Evolutionary conservation across 306 rosid genomes (phyloP), one percentile per base, ranked within the genome.

Genomic region (Corylus heterophylla): DNA sequence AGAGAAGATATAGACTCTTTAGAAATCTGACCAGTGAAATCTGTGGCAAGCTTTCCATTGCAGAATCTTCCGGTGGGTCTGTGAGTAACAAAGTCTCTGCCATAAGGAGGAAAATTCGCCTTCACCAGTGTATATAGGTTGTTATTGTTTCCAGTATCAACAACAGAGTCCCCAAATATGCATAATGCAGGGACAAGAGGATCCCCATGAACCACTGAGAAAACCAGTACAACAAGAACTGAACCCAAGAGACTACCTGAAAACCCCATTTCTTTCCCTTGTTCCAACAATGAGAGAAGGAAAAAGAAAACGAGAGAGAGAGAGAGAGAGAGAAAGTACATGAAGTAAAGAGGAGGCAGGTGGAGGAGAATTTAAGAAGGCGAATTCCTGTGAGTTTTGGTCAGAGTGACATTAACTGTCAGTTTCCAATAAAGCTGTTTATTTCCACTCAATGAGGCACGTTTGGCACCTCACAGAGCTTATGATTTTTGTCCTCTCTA

Each of bases 51-150:
- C 81, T 91, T 91, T 68, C 93, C 93, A 67, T 89, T 89, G 79
- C 89, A 87, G 83, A 91, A 91, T 84, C 93, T 85, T 72, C 91
- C 96, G 2, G 93, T 91, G 18, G 96, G 89, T 82, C 12, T 72
- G 55, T 83, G 92, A 51, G 73, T 70, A 22, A 84, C 85, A 71
- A 91, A 91, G 87, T 91, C 91, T 87, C 93, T 89, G 74, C 91
- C 93, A 69, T 91, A 89, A 50, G 93, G 93, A 73, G 81, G 89
- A 54, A 87, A 87, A 84, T 89, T 84, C 55, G 96, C 87, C 83
- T 89, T 91, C 50, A 81, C 75, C 18, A 78, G n/a, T n/a, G 93
- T 87, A 45, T 3, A 16, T 22, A 86, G 83, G 67, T 86, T 20
- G 84, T 87, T 89, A 29, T 91, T 91, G 74, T 89, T 89, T 78